Evolutionary conservation across 306 rosid species (phyloP).

Genomic region (Castanopsis chinensis): DNA sequence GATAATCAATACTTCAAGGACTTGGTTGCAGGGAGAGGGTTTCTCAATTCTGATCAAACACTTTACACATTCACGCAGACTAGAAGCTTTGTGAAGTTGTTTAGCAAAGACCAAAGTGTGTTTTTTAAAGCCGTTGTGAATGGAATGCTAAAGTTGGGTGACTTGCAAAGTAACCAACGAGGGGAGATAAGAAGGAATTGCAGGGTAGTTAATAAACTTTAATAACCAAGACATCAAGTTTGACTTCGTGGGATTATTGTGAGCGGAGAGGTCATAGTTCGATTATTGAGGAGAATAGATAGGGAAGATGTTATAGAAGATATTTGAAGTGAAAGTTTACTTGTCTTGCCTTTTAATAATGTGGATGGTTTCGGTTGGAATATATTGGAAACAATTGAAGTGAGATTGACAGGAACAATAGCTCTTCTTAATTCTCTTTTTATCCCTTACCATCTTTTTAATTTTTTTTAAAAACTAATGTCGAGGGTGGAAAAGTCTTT

Average conservation of each 20-base stretch:
- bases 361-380: slow-evolving; percentile 17
- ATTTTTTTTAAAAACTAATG: too few species aligned
- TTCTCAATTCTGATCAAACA: slow-evolving; percentile 82
- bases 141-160: slow-evolving; percentile 87
- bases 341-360: background rate
- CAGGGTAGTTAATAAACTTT: slow-evolving; percentile 55
- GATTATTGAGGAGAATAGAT: background rate
- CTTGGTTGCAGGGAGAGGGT: slow-evolving; percentile 74
- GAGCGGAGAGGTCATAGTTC: background rate
- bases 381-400: background rate
- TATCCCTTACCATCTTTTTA: background rate
- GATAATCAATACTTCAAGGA: slow-evolving; percentile 94
- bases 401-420: too few species aligned
- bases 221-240: slow-evolving; percentile 21
- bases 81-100: slow-evolving; percentile 41
- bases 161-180: slow-evolving; percentile 56
- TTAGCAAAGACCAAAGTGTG: slow-evolving; percentile 33
- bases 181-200: slow-evolving; percentile 84
- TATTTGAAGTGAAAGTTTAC: too few species aligned
- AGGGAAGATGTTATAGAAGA: too few species aligned
- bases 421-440: background rate
- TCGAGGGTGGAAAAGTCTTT: too few species aligned
- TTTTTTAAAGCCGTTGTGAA: slow-evolving; percentile 65
- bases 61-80: slow-evolving; percentile 55
- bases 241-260: background rate